Evolutionary conservation across 805 yeast genomes (phyloP), one percentile per base, ranked within the genome.

Genomic region (Schwanniomyces vanrijiae): DNA sequence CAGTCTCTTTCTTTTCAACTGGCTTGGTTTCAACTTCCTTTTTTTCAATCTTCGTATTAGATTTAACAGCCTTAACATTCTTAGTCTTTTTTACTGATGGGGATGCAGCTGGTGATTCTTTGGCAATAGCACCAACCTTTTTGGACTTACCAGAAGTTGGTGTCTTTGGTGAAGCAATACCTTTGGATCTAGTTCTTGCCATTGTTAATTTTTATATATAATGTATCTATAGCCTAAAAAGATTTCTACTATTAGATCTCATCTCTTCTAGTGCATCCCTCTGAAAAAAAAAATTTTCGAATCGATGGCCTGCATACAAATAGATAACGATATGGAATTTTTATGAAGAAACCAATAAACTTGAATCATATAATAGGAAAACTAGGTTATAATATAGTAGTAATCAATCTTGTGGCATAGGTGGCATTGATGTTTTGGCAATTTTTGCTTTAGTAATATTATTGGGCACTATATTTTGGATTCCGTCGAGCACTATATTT

Each of bases 391-490:
- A 31, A 16, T 31, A 18, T 6, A 14, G 9, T 7, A 6, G 4
- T 14, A 31, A 14, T 20, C 16, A 31, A 5, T 31, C 35, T 4
- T 31, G 11, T 14, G 35, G 16, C 7, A 18, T 31, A 1, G 75
- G 75, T 13, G 76, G 76, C 53, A 69, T 54, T 22, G 69, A 48
- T 1, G 76, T 71, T 44, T 66, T 69, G 9, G 64, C 63, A 19
- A 69, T 50, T 29, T 44, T 44, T 14, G 33, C 5, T 50, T 40
- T 54, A 43, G 20, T 19, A 43, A 40, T 20, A 45, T 16, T 22
- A 38, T 26, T 24, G 26, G 25, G 37, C n/a, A 33, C 43, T 44
- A 53, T 48, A 44, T 62, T 58, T 42, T 51, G 60, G 14, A 61
- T 65, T 16, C 65, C 51, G 42, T 73, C 76, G 11, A 73, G 55